Evolutionary conservation across 2,329 filamentous ascomycete genomes (phyloP).

Genomic region (Thelonectria olida): DNA sequence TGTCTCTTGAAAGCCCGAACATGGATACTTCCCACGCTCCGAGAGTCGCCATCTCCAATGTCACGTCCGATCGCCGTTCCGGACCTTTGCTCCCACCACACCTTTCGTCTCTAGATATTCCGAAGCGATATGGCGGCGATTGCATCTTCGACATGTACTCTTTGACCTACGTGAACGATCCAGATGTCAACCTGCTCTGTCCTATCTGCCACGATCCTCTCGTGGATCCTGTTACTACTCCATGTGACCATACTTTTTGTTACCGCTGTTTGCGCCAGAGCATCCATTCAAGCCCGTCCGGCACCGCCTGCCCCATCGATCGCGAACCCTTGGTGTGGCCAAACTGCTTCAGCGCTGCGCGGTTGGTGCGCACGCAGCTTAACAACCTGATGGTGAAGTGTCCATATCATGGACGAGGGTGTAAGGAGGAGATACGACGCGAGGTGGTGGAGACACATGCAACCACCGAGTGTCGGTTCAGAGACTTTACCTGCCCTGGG

Average conservation of each 20-base stretch:
- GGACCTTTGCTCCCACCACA: conserved; percentile 49
- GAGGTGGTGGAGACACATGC: conserved; percentile 66
- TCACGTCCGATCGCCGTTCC: conserved; percentile 41
- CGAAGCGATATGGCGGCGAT: conserved; percentile 48
- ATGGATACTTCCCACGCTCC: conserved; percentile 25
- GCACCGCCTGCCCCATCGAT: conserved; percentile 65
- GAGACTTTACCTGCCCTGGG: conserved; percentile 65
- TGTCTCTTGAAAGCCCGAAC: conserved; percentile 23
- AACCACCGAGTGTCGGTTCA: conserved; percentile 64
- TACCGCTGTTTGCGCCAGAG: conserved; percentile 61
- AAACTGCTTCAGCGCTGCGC: conserved; percentile 52
- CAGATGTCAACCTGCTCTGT: conserved; percentile 59
- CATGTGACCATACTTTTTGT: conserved; percentile 74
- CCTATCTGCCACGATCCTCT: conserved; percentile 70
- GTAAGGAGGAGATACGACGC: conserved; percentile 59
- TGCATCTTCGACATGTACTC: conserved; percentile 56
- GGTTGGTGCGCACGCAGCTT: conserved; percentile 67
- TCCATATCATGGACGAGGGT: conserved; percentile 62
- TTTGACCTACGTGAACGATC: conserved; percentile 53
- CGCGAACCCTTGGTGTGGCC: conserved; percentile 54
- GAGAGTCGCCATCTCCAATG: conserved; percentile 32
- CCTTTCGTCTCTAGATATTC: conserved; percentile 50
- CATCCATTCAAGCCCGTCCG: conserved; percentile 51
- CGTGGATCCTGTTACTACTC: conserved; percentile 67
- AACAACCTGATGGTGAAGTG: conserved; percentile 68